These are phyloP conservation scores for Aciculoconidium aculeatum DNA, from an alignment of 805 yeast species.

Conservation along the genomic window DNA sequence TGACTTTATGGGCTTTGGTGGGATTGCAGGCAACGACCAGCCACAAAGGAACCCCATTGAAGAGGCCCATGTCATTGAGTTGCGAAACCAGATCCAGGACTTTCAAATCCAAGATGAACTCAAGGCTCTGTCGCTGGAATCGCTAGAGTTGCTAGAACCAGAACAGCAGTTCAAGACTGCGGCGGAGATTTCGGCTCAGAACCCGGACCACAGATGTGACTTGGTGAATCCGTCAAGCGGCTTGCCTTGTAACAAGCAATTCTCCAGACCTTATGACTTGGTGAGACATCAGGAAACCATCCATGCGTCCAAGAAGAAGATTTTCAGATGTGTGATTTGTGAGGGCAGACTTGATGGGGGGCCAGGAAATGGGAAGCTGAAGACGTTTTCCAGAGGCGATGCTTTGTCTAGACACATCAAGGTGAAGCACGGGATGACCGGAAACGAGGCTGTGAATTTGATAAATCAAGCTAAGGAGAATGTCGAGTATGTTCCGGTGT, in stretches of 20 bases:
- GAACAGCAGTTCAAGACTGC: constrained; percentile 4
- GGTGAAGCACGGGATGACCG: constrained; percentile 75
- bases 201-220: constrained; percentile 50
- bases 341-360: constrained; percentile 44
- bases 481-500: constrained; percentile 50
- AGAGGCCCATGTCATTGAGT: constrained; percentile 5
- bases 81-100: constrained; percentile 7
- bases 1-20: constrained; percentile 6
- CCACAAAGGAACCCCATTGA: constrained; percentile 2
- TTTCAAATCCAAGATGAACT: constrained; percentile 5
- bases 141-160: constrained; percentile 1
- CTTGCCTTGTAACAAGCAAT: constrained; percentile 64
- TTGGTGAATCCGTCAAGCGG: constrained; percentile 58
- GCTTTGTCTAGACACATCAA: constrained; percentile 48
- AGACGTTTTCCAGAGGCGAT: constrained; percentile 43
- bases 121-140: constrained; percentile 1
- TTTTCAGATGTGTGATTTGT: constrained; percentile 41
- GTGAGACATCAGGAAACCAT: constrained; percentile 44
- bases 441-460: constrained; percentile 61
- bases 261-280: constrained; percentile 62
- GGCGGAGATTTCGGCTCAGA: constrained; percentile 9
- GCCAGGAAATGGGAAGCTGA: constrained; percentile 44
- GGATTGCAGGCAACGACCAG: constrained; percentile 1
- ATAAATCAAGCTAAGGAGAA: constrained; percentile 72
- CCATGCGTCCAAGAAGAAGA: constrained; percentile 42